These are phyloP conservation scores for Fraxinus americana DNA, from an alignment of 257 asterid genomes.

Conservation along the genomic window DNA sequence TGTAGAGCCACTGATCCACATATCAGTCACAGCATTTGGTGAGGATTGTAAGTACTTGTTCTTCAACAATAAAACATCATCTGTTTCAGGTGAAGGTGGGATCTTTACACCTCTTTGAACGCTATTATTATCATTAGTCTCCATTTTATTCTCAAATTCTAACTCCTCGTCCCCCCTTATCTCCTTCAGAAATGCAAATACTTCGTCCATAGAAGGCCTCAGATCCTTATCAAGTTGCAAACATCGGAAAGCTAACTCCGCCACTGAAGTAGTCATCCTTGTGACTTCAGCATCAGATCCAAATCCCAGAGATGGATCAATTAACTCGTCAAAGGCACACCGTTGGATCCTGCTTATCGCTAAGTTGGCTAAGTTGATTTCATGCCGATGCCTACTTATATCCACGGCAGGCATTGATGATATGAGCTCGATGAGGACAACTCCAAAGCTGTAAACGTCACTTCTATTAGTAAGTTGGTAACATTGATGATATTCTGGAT, in stretches of 20 bases:
- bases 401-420: slow-evolving; percentile 63
- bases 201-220: slow-evolving; percentile 62
- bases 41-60: slow-evolving; percentile 30
- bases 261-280: slow-evolving; percentile 52
- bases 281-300: slow-evolving; percentile 33
- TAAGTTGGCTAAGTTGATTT: slow-evolving; percentile 49
- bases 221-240: slow-evolving; percentile 50
- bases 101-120: background rate
- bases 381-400: slow-evolving; percentile 44
- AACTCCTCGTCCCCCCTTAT: slow-evolving; percentile 25
- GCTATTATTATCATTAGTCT: background rate
- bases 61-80: slow-evolving; percentile 35
- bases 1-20: slow-evolving; percentile 40
- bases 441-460: slow-evolving; percentile 64
- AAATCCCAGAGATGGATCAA: slow-evolving; percentile 47
- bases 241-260: slow-evolving; percentile 57
- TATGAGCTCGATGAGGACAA: slow-evolving; percentile 55
- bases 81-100: slow-evolving; percentile 37
- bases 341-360: slow-evolving; percentile 44
- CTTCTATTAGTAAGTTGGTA: slow-evolving; percentile 50
- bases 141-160: slow-evolving; percentile 6
- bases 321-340: slow-evolving; percentile 43
- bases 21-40: slow-evolving; percentile 39
- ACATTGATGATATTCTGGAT: slow-evolving; percentile 53
- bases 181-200: slow-evolving; percentile 32